Base-by-base conservation (phyloP, 208 protist genomes). In the Plasmodiophora brassicae region DNA sequence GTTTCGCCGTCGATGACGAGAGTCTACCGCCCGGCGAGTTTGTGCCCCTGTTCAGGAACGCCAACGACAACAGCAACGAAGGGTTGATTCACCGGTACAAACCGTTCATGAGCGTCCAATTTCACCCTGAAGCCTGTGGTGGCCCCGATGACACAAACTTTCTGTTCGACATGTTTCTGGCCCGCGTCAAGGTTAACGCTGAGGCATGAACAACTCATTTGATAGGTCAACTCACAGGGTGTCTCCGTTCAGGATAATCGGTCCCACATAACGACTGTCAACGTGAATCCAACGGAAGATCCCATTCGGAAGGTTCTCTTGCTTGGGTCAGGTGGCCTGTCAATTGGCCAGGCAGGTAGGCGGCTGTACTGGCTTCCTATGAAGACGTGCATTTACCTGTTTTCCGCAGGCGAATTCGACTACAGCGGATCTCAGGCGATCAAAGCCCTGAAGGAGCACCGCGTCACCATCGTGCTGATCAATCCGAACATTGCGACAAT, bases 401-500 rank as follows among this genome's bases (percentile, higher is more conserved):
- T 38, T 84, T n/a, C 43, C 1, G 97, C 97, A 25, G 91, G 91
- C 14, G 97, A 99, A 93, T 99, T 99, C 90, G 98, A 99, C 94
- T 99, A 99, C 94, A 97, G 95, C 84, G 97, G 97, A 65, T 98
- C 96, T 35, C 92, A 96, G 88, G 97, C 96, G 88, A 98, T 99
- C 89, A 99, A 99, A 91, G 97, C 97, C 0, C 92, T 99, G 8
- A 97, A 98, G 91, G 97, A 99, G 93, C 96, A 99, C 93, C 94
- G 95, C 85, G 95, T 99, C 36, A 89, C 97, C 87, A 98, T 96
- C 72, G 94, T 99, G 41, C 92, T 99, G 35, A 97, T 99, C 92
- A 99, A 99, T 93, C 97, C 98, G n/a, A 99, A 99, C 91, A 98
- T 99, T 90, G 98, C 97, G 32, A 99, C 97, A 5, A 96, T 98